Base-by-base conservation (phyloP, 2,329 filamentous ascomycete genomes). In the Fusarium globosum region DNA sequence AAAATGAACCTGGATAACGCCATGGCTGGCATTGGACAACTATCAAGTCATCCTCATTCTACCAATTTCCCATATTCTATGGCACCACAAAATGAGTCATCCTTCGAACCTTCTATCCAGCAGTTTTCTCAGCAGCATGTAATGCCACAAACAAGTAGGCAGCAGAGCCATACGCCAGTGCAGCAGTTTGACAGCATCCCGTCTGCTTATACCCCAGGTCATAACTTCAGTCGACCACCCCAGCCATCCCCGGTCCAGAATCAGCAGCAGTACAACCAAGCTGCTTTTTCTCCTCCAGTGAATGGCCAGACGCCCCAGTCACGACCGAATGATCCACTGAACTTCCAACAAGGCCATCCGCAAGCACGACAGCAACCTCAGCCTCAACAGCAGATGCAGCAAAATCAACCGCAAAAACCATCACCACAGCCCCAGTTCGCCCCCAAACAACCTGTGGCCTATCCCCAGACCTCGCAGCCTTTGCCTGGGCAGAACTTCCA, bases 61-160 rank as follows among this genome's bases (percentile, higher is more conserved):
- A 82, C 83, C 56, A 74, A 73, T 21, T 85, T 83, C 62, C 48
- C 77, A 26, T 85, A 80, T 46, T 74, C 80, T 20, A 83, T 83
- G 61, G 69, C 80, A 14, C 70, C 77, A 4, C 80, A 81, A 53
- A 77, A 73, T 51, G 80, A 81, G 15, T 76, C 81, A 39, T 70
- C 80, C 7, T 84, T 80, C 56, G 79, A 80, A 38, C 73, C 80
- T 35, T 65, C 80, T 20, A 77, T 81, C 21, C 67, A 79, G 38
- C 80, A 82, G 42, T 84, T 78, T 52, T 70, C 69, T 33, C 79
- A 81, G 45, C 70, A 79, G 43, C 82, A 82, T 64, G 71, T 83
- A 41, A 73, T 84, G 52, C 65, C 80, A 20, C 81, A 81, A 39
- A 71, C 79, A 36, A 68, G 56, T 46, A 77, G 79, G 30, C 81